phyloP scores from a whole-genome alignment of 169 alveolate species.

The Plasmodium fragile region DNA sequence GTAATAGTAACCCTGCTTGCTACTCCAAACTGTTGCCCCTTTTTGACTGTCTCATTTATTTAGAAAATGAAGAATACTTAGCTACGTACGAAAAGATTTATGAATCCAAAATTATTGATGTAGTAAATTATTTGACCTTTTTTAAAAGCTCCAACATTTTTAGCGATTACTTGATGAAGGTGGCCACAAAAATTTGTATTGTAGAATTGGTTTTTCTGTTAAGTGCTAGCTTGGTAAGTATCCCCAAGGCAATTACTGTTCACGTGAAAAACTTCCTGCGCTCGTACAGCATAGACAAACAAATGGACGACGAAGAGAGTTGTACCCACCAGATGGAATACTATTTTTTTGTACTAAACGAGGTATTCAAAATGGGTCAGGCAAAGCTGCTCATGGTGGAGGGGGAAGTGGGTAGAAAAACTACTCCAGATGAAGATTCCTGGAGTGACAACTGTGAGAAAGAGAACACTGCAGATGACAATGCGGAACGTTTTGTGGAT shows the following conservation, averaged over 20 bases:
- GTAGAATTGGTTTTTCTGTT: slow-evolving; percentile 52
- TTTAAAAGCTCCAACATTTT: slow-evolving; percentile 29
- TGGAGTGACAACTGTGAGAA: not conserved
- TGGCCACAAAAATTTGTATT: slow-evolving; percentile 33
- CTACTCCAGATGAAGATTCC: not conserved
- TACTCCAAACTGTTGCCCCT: slow-evolving; percentile 25
- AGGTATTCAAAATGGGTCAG: slow-evolving; percentile 28
- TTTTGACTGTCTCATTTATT: slow-evolving; percentile 48
- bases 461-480: slow-evolving; percentile 1
- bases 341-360: slow-evolving; percentile 45
- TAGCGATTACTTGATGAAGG: slow-evolving; percentile 31
- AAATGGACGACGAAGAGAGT: slow-evolving; percentile 2
- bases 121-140: slow-evolving; percentile 19
- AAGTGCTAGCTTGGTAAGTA: slow-evolving; percentile 15
- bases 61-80: slow-evolving; percentile 37
- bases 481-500: not conserved
- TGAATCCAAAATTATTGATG: slow-evolving; percentile 47
- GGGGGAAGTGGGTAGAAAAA: not conserved
- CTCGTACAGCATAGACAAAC: not conserved
- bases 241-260: slow-evolving; percentile 26
- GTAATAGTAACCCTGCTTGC: not conserved
- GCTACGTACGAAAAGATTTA: slow-evolving; percentile 57
- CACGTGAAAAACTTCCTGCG: slow-evolving; percentile 9
- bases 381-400: slow-evolving; percentile 15
- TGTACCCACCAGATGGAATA: not conserved